phyloP scores from a whole-genome alignment of 257 asterid genomes.

The Anisodus tanguticus region DNA sequence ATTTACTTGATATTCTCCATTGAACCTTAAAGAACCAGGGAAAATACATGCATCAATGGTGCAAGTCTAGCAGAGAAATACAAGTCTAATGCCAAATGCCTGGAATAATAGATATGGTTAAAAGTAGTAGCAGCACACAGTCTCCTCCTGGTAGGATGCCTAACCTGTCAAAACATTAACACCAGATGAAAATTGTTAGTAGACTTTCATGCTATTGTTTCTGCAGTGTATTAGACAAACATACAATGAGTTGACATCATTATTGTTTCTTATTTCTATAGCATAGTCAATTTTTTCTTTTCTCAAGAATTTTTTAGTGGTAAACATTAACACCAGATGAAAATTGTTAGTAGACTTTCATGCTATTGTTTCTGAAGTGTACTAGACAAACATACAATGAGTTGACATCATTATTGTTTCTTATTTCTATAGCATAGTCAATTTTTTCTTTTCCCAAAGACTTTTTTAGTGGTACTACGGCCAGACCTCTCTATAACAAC shows the following conservation, averaged over 20 bases:
- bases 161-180: conserved; percentile 34
- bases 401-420: background rate
- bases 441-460: background rate
- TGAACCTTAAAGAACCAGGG: conserved; percentile 1
- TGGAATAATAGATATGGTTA: conserved; percentile 36
- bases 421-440: background rate
- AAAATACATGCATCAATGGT: background rate
- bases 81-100: conserved; percentile 42
- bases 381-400: background rate
- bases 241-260: background rate
- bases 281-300: background rate
- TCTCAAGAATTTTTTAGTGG: background rate
- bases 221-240: background rate
- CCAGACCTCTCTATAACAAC: too few relatives aligned
- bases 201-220: conserved; percentile 1
- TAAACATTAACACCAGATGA: conserved; percentile 7
- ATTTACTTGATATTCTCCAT: background rate
- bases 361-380: background rate
- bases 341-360: background rate
- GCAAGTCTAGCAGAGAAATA: background rate
- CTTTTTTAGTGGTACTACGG: background rate
- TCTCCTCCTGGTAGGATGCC: conserved; percentile 45
- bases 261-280: conserved; percentile 1
- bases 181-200: background rate
- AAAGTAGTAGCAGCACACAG: conserved; percentile 35